phyloP scores from a whole-genome alignment of 1,284 basidiomycete species.

The Trichosporon inkin region DNA sequence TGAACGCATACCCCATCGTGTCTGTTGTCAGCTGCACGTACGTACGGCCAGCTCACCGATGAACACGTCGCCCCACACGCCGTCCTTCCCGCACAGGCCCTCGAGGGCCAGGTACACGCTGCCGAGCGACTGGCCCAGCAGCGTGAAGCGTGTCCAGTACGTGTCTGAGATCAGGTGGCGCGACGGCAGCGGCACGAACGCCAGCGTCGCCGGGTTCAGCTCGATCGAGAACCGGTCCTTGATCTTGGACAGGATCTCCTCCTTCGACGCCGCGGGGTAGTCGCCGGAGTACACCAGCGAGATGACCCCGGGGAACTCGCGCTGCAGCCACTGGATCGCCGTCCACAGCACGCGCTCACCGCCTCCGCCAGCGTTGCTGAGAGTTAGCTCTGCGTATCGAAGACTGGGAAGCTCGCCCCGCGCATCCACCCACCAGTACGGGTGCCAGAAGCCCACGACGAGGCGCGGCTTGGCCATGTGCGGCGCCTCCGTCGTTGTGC shows the following conservation, averaged over 20 bases:
- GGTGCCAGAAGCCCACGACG: constrained; percentile 86
- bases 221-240: constrained; percentile 80
- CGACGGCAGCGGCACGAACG: constrained; percentile 71
- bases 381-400: constrained; percentile 10
- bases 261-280: constrained; percentile 65
- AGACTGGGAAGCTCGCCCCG: not conserved
- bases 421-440: constrained; percentile 69
- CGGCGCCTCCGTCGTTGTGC: constrained; percentile 32
- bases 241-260: constrained; percentile 75
- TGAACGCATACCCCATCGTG: constrained; percentile 97
- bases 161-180: constrained; percentile 73
- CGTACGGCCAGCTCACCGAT: constrained; percentile 60
- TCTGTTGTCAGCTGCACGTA: constrained; percentile 55
- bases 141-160: constrained; percentile 81
- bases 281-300: constrained; percentile 90
- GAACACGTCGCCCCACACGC: constrained; percentile 65
- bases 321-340: constrained; percentile 74
- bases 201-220: constrained; percentile 61
- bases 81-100: constrained; percentile 49
- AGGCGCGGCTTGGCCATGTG: constrained; percentile 31
- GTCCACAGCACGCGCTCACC: constrained; percentile 96
- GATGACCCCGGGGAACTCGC: constrained; percentile 65
- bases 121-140: constrained; percentile 85
- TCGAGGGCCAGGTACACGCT: constrained; percentile 79
- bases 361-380: constrained; percentile 92